Base-by-base conservation (phyloP, 371 early-diverging fungal genomes). In the Circinella minor region DNA sequence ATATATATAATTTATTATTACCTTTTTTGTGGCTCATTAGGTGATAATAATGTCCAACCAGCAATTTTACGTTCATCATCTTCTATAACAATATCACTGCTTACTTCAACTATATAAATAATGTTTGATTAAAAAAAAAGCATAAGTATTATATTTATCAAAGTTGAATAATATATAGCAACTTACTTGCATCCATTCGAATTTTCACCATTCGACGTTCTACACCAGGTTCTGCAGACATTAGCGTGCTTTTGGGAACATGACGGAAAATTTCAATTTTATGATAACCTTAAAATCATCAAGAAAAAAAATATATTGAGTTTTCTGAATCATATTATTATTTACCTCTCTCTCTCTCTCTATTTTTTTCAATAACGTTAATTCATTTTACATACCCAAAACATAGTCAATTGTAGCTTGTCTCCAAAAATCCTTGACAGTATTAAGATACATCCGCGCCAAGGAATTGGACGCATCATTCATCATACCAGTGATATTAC, bases 381-480 rank as follows among this genome's bases (percentile, higher is more conserved):
- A 36, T 13, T 57, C 60, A 20, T 18, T 47, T n/a, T 54, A 36
- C 38, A 55, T 75, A 69, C 81, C 84, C 36, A 85, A 68, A 4
- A 82, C 51, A 63, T 77, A 85, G 63, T 85, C 85, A 39, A 85
- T 76, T 3, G 85, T 81, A 15, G 85, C 83, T 48, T 85, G 85
- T 63, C 81, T 76, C 83, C 84, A 89, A 66, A 90, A 90, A 66
- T 91, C 90, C 69, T 86, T 88, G 66, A 90, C 85, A 0, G 89
- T 88, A 65, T 91, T 91, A 55, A 90, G 85, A 70, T 91, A 92
- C 83, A 93, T 82, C 38, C 92, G 76, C 7, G 91, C 84, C 39
- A 92, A 71, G 9, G 91, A 90, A 65, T 90, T 90, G 51, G 91
- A 86, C 6, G 90, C 92, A 75, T 93, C 93, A 63, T 91, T 91